These are phyloP conservation scores for Termitomyces sp. DNA, from an alignment of 768 basidiomycete species.

Conservation along the genomic window DNA sequence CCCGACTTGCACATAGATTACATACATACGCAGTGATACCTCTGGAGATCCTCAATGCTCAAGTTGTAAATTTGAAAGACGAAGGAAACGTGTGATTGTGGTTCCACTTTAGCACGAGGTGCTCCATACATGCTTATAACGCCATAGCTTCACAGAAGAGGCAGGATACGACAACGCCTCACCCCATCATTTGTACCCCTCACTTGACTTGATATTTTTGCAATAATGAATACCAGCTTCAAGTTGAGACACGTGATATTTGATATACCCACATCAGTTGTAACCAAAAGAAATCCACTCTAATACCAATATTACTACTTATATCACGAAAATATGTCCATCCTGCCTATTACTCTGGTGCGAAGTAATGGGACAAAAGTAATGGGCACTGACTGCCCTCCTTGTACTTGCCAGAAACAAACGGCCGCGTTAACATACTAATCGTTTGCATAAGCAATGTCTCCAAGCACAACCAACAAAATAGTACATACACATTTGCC, in stretches of 20 bases:
- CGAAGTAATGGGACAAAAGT: constrained; percentile 34
- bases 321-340: background rate
- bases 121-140: too few relatives aligned
- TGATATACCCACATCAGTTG: too few relatives aligned
- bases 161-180: too few relatives aligned
- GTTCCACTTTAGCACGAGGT: too few relatives aligned
- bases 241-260: too few relatives aligned
- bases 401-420: constrained; percentile 44
- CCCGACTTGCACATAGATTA: background rate
- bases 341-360: constrained; percentile 1
- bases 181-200: background rate
- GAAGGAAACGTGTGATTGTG: background rate
- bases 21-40: background rate
- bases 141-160: background rate
- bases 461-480: background rate
- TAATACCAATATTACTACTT: background rate
- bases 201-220: background rate
- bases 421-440: constrained; percentile 68
- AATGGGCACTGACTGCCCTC: constrained; percentile 63
- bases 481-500: constrained; percentile 52
- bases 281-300: background rate
- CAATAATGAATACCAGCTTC: too few relatives aligned
- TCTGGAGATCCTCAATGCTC: background rate
- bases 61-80: background rate
- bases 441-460: background rate